A percentile compares a stretch with the other conserved stretches of the same genome.
These are phyloP conservation scores for Fusarium annulatum DNA, from an alignment of 2,329 filamentous ascomycete species.

Conservation along the genomic window DNA sequence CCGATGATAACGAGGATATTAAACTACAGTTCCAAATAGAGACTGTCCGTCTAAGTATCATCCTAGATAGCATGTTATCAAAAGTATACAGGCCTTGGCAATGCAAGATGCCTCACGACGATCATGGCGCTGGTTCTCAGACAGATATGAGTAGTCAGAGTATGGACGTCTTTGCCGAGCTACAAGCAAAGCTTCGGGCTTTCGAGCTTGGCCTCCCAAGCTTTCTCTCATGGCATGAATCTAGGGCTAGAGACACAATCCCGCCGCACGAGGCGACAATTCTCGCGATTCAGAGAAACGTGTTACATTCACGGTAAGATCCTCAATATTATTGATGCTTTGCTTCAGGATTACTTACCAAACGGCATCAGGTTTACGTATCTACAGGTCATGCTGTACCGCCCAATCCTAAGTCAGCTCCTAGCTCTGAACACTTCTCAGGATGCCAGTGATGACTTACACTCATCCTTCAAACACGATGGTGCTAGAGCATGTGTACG, in stretches of 20 bases:
- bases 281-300: neutral
- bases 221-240: neutral
- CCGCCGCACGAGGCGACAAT: rapidly evolving
- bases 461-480: neutral
- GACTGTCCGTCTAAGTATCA: neutral
- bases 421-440: neutral
- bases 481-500: neutral
- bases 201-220: neutral
- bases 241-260: neutral
- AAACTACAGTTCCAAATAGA: neutral
- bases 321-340: rapidly evolving
- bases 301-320: neutral
- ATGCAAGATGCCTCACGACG: neutral
- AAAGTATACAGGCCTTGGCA: neutral
- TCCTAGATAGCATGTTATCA: neutral
- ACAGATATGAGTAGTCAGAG: neutral
- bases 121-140: neutral
- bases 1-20: rapidly evolving
- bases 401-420: neutral
- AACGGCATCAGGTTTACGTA: neutral
- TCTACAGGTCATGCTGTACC: neutral
- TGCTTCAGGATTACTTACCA: rapidly evolving
- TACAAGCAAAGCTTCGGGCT: neutral
- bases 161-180: neutral
- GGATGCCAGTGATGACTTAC: neutral